Percentiles rank a stretch among this genome's conserved stretches.
Evolutionary conservation across 2,329 filamentous ascomycete species (phyloP).

Genomic region (Ascochyta koolunga): DNA sequence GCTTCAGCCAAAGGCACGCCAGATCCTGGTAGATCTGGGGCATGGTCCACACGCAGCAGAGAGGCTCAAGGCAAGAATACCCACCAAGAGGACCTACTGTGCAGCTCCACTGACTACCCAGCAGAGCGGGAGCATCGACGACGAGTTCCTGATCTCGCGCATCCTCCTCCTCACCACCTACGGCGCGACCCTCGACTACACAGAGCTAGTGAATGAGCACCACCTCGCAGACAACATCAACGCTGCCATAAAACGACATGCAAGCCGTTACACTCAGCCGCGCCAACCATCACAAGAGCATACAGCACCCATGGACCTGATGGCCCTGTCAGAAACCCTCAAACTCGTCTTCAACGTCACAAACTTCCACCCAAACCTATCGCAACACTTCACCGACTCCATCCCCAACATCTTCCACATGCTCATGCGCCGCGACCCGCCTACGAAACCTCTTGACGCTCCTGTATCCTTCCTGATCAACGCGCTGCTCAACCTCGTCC

Average conservation of each 20-base stretch:
- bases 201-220: conserved; percentile 68
- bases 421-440: conserved; percentile 65
- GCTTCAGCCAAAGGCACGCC: conserved; percentile 69
- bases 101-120: neutral
- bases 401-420: conserved; percentile 74
- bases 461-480: conserved; percentile 78
- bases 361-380: conserved; percentile 70
- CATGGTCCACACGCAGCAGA: conserved; percentile 71
- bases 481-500: conserved; percentile 77
- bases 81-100: neutral
- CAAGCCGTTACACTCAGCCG: conserved; percentile 51
- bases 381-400: conserved; percentile 67
- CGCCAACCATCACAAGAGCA: conserved; percentile 33
- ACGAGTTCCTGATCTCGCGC: conserved; percentile 84
- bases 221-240: conserved; percentile 71
- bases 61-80: conserved; percentile 63
- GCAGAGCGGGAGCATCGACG: conserved; percentile 72
- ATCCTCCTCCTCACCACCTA: conserved; percentile 84
- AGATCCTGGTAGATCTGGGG: conserved; percentile 74
- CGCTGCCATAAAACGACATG: conserved; percentile 72
- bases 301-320: conserved; percentile 69
- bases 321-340: conserved; percentile 82
- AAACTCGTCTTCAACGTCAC: conserved; percentile 91
- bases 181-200: conserved; percentile 70
- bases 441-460: conserved; percentile 71